Evolutionary conservation across 2,329 filamentous ascomycete genomes (phyloP).

Genomic region (Trichophyton schoenleinii): DNA sequence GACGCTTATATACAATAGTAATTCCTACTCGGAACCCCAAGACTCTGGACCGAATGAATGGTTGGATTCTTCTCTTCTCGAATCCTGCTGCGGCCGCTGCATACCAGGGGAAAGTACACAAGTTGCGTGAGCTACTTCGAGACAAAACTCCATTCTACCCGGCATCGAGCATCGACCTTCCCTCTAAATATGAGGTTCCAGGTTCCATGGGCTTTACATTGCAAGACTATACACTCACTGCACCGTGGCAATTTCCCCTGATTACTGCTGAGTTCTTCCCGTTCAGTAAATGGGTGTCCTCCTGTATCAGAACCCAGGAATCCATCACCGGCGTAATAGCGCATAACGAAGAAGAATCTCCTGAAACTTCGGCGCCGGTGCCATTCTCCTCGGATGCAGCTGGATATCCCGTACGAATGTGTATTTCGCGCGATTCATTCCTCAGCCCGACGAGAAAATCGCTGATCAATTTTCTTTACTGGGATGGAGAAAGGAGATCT

Average conservation of each 20-base stretch:
- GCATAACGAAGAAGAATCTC: neutral
- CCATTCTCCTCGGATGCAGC: neutral
- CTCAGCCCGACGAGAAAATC: conserved; percentile 4
- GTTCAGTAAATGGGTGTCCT: conserved; percentile 12
- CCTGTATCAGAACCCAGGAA: conserved; percentile 11
- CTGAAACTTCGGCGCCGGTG: neutral
- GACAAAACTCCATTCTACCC: conserved; percentile 9
- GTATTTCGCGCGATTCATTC: conserved; percentile 8
- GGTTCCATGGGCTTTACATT: conserved; percentile 6
- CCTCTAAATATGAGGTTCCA: conserved; percentile 8
- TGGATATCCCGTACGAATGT: conserved; percentile 14
- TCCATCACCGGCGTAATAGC: conserved; percentile 3
- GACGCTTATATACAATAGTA: conserved; percentile 9
- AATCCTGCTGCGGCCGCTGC: conserved; percentile 14
- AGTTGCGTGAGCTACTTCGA: conserved; percentile 11
- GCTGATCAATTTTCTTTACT: conserved; percentile 10
- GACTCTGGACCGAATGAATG: conserved; percentile 12
- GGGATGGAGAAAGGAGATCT: conserved; percentile 12
- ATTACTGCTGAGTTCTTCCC: conserved; percentile 12
- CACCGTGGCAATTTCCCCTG: conserved; percentile 12
- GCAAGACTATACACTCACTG: conserved; percentile 15
- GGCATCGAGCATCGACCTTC: conserved; percentile 9
- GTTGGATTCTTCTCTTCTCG: conserved; percentile 16
- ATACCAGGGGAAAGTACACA: conserved; percentile 14
- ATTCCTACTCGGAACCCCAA: conserved; percentile 14